phyloP scores from a whole-genome alignment of 2,329 filamentous ascomycete genomes.

The Nemania abortiva region DNA sequence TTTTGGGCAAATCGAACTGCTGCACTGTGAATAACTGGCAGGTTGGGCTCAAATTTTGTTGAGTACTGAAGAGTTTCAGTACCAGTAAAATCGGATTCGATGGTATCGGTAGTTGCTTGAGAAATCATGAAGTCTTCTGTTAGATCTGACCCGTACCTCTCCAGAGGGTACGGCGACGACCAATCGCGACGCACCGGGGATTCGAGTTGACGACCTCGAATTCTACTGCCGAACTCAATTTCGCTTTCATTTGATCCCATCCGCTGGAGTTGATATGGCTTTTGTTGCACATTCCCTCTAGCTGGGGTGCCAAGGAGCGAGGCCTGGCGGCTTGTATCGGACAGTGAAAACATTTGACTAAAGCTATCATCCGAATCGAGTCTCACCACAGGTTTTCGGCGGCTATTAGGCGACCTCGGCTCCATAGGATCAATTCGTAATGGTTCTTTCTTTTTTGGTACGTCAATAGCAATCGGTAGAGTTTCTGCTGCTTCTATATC shows the following conservation, averaged over 20 bases:
- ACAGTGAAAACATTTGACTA: slow-evolving; percentile 69
- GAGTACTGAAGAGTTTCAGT: slow-evolving; percentile 27
- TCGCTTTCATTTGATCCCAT: slow-evolving; percentile 44
- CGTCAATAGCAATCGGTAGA: slow-evolving; percentile 64
- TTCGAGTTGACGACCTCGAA: slow-evolving; percentile 57
- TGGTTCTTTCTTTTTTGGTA: slow-evolving; percentile 59
- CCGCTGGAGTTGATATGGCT: slow-evolving; percentile 25
- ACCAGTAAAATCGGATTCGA: slow-evolving; percentile 44
- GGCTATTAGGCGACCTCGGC: slow-evolving; percentile 50
- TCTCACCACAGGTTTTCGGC: slow-evolving; percentile 52
- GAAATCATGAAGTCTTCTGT: slow-evolving; percentile 50
- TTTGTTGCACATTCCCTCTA: slow-evolving; percentile 43
- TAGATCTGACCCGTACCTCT: slow-evolving; percentile 46
- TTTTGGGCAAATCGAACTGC: slow-evolving; percentile 24
- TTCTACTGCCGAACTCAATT: slow-evolving; percentile 60
- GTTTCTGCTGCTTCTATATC: slow-evolving; percentile 63
- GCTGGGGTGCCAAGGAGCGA: slow-evolving; percentile 55
- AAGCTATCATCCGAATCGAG: slow-evolving; percentile 72
- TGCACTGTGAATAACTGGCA: slow-evolving; percentile 21
- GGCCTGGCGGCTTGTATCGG: slow-evolving; percentile 60
- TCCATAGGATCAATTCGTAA: slow-evolving; percentile 54
- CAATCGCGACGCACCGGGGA: slow-evolving; percentile 43
- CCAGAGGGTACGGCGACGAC: slow-evolving; percentile 33
- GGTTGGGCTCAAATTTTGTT: slow-evolving; percentile 27
- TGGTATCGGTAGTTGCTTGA: slow-evolving; percentile 49